Evolutionary conservation across 2,329 filamentous ascomycete genomes (phyloP).

Genomic region (Chaetomium sp.): DNA sequence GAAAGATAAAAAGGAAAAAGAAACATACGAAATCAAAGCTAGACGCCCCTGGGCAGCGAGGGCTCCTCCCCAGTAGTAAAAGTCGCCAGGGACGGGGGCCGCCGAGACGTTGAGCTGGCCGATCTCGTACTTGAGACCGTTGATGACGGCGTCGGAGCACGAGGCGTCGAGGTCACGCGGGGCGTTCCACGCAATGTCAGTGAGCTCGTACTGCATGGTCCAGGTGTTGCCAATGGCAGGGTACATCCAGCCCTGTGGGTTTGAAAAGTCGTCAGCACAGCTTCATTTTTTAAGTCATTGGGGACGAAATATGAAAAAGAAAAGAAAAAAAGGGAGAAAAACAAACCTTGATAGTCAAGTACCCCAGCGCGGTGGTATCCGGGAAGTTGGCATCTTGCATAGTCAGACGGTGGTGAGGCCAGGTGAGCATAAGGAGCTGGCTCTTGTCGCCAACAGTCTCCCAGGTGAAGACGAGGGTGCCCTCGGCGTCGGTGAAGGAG

Average conservation of each 20-base stretch:
- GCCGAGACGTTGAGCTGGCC: not conserved
- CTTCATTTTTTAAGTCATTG: too few relatives aligned
- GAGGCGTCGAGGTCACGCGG: not conserved
- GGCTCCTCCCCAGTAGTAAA: not conserved
- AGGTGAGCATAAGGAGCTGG: conserved; percentile 1
- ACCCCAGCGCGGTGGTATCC: not conserved
- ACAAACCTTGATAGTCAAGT: not conserved
- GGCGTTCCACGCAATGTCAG: not conserved
- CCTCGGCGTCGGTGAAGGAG: not conserved
- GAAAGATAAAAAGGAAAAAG: not conserved
- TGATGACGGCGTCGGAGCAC: not conserved
- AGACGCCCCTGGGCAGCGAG: not conserved
- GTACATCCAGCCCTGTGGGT: not conserved
- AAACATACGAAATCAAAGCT: not conserved
- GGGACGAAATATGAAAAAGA: not conserved
- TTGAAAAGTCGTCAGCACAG: not conserved
- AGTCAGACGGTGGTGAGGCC: not conserved
- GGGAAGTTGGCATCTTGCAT: not conserved
- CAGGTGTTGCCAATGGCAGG: not conserved
- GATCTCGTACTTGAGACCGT: not conserved
- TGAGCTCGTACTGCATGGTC: not conserved
- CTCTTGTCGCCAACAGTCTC: not conserved
- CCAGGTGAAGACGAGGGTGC: not conserved
- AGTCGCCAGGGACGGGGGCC: not conserved
- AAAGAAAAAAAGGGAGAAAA: not conserved